Conservation (phyloP, 257 asterid species). For the Nicotiana noctiflora region DNA sequence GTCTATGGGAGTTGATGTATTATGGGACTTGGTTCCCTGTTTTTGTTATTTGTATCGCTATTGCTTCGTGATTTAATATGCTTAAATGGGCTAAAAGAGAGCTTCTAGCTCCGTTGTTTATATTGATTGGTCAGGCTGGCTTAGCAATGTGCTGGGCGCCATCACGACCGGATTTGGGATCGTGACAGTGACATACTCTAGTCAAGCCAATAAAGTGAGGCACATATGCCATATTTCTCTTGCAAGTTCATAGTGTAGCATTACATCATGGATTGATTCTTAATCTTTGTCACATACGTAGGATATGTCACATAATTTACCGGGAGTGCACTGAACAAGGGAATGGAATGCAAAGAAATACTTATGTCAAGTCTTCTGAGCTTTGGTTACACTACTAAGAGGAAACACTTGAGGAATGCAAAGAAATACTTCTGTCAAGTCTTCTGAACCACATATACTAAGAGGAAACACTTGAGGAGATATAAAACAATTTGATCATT, state of each 20-base stretch:
- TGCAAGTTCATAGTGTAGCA: neutral
- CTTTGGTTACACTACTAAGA: neutral
- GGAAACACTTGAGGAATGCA: neutral
- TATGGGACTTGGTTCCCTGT: no score
- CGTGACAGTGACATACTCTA: neutral
- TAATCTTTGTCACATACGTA: neutral
- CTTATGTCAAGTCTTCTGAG: no score
- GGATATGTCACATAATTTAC: no score
- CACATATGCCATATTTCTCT: neutral
- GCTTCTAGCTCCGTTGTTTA: no score
- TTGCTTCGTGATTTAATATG: no score
- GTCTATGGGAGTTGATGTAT: no score
- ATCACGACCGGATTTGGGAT: no score
- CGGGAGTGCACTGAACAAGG: neutral
- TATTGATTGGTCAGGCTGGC: no score
- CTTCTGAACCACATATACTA: neutral
- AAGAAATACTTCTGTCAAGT: no score
- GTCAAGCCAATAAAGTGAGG: neutral
- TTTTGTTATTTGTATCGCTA: no score
- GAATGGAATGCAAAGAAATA: neutral
- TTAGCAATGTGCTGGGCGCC: no score
- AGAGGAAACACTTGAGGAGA: neutral
- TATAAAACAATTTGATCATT: neutral
- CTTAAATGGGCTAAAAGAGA: no score
- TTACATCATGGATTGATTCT: neutral